These are phyloP conservation scores for Paraconiothyrium brasiliense DNA, from an alignment of 2,329 filamentous ascomycete species.

Conservation along the genomic window DNA sequence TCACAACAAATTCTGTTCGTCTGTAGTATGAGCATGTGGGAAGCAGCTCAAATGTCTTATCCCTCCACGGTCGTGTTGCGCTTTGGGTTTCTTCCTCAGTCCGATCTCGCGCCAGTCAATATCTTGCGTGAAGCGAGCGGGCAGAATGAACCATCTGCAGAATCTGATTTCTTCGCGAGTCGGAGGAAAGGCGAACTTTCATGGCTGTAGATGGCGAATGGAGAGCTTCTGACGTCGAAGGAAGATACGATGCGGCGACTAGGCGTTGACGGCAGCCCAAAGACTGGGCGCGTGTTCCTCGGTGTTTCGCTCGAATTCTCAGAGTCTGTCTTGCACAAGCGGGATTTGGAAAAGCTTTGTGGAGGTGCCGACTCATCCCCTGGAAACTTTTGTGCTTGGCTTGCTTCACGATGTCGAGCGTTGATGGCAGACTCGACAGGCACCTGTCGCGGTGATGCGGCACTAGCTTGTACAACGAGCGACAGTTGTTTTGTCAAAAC, in stretches of 20 bases:
- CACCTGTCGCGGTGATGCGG: not conserved
- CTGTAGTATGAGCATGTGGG: not conserved
- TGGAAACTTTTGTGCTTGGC: not conserved
- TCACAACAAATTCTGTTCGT: not conserved
- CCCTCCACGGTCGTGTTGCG: not conserved
- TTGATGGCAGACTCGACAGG: not conserved
- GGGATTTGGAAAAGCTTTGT: not conserved
- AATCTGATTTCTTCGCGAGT: not conserved
- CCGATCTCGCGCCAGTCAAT: not conserved
- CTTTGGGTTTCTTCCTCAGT: not conserved
- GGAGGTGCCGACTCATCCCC: not conserved
- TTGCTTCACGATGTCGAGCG: not conserved
- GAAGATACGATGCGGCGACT: constrained; percentile 8
- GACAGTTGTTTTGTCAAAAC: not conserved
- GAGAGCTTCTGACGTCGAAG: constrained; percentile 16
- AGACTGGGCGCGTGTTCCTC: constrained; percentile 11
- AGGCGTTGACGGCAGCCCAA: constrained; percentile 18
- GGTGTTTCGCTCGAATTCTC: not conserved
- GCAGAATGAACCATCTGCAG: not conserved
- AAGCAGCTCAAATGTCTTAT: not conserved
- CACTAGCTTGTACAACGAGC: not conserved
- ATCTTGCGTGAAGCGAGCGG: not conserved
- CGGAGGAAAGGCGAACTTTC: constrained; percentile 16
- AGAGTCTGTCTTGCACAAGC: not conserved
- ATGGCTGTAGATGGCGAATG: constrained; percentile 17